These are phyloP conservation scores for Pestalotiopsis fici DNA, from an alignment of 2,329 filamentous ascomycete species.

Conservation along the genomic window DNA sequence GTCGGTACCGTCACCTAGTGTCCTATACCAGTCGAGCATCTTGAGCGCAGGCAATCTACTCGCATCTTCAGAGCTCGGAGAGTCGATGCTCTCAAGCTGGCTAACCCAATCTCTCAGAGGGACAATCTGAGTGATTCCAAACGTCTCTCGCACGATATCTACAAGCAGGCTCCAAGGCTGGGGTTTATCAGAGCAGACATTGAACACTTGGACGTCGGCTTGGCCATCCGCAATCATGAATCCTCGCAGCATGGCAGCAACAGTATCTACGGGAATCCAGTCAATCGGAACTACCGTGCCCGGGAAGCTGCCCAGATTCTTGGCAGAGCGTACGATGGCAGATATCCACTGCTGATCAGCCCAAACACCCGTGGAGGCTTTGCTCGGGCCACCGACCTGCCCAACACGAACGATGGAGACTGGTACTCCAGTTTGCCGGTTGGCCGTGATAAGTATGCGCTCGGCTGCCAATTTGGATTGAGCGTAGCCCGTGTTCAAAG, in stretches of 20 bases:
- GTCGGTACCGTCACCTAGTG: conserved; percentile 3
- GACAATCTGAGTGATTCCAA: conserved; percentile 7
- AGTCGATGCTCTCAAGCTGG: conserved; percentile 9
- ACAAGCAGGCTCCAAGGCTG: conserved; percentile 14
- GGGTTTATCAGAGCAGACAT: conserved; percentile 1
- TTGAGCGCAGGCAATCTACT: conserved; percentile 15
- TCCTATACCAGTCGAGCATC: conserved; percentile 15
- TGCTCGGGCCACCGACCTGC: conserved; percentile 15
- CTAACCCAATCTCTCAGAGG: conserved; percentile 14
- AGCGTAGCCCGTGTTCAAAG: conserved; percentile 16
- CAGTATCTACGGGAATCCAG: conserved; percentile 17
- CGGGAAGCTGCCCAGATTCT: conserved; percentile 12
- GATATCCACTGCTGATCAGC: conserved; percentile 19
- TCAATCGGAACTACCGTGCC: conserved; percentile 10
- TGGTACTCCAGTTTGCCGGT: conserved; percentile 6
- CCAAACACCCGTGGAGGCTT: conserved; percentile 3
- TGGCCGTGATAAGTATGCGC: conserved; percentile 12
- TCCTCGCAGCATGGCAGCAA: conserved; percentile 4
- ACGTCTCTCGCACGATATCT: conserved; percentile 4
- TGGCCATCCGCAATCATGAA: neutral
- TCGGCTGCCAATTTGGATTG: conserved; percentile 21
- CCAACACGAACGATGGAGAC: conserved; percentile 16
- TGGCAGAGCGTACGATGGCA: conserved; percentile 14
- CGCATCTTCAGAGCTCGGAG: conserved; percentile 12
- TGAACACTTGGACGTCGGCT: neutral